phyloP scores from a whole-genome alignment of 1,284 basidiomycete species.

The Austroboletus novae-zelandiae region DNA sequence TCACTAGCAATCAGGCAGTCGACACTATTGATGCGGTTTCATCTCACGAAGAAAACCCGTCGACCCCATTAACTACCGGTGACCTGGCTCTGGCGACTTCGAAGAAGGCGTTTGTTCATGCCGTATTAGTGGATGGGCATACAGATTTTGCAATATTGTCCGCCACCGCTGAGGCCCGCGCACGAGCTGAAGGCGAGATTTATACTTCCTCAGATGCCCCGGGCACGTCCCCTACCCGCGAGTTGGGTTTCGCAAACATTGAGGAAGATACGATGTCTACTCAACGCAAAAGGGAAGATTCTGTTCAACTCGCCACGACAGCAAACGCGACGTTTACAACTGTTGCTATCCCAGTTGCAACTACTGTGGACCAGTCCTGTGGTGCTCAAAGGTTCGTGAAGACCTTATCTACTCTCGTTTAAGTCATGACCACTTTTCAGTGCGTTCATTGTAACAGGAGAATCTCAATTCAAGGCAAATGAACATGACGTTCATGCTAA shows the following conservation, averaged over 20 bases:
- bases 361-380: not conserved
- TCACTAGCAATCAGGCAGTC: not conserved
- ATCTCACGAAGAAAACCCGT: not conserved
- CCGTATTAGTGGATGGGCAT: not conserved
- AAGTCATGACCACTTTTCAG: slow-evolving; percentile 3
- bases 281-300: not conserved
- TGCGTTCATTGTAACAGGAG: not conserved
- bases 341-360: not conserved
- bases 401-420: too few relatives aligned
- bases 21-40: not conserved
- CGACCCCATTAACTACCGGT: not conserved
- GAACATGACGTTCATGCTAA: not conserved
- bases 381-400: slow-evolving; percentile 4
- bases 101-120: not conserved
- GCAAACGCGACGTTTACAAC: not conserved
- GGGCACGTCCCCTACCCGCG: not conserved
- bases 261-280: not conserved
- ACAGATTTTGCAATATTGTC: not conserved
- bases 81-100: not conserved
- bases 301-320: not conserved
- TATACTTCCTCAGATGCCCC: not conserved
- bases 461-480: not conserved
- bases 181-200: not conserved
- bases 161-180: not conserved
- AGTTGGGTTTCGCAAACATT: not conserved